Conservation (phyloP, 352 stramenopile genomes). For the Pythium dissotocum region DNA sequence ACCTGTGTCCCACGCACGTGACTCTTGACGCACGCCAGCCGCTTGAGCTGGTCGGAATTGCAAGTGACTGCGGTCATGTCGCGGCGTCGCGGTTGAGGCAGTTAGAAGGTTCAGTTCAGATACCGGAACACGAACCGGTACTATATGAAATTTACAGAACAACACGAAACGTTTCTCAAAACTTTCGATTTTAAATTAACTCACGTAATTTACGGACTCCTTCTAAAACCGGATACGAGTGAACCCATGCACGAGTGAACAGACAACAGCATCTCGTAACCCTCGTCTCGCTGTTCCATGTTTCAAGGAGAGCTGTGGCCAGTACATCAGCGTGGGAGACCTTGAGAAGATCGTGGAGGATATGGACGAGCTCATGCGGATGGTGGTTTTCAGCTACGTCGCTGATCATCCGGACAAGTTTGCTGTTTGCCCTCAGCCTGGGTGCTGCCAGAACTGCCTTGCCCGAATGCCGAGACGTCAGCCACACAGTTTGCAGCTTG, state of each 20-base stretch:
- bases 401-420: too few species aligned
- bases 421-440: too few species aligned
- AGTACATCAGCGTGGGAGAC: too few species aligned
- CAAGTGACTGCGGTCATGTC: constrained; percentile 9
- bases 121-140: constrained; percentile 3
- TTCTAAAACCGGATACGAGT: constrained; percentile 9
- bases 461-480: too few species aligned
- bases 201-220: background rate
- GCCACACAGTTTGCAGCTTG: too few species aligned
- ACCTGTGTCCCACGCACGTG: constrained; percentile 6
- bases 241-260: background rate
- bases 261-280: background rate
- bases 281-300: too few species aligned
- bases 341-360: too few species aligned
- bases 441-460: too few species aligned
- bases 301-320: too few species aligned
- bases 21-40: background rate
- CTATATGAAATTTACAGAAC: background rate
- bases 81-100: constrained; percentile 3
- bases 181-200: background rate
- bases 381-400: too few species aligned
- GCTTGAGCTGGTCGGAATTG: background rate
- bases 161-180: background rate
- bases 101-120: constrained; percentile 2
- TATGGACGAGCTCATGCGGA: too few species aligned